These are phyloP conservation scores for Cucurbita pepo DNA, from an alignment of 306 rosid species.

Conservation along the genomic window DNA sequence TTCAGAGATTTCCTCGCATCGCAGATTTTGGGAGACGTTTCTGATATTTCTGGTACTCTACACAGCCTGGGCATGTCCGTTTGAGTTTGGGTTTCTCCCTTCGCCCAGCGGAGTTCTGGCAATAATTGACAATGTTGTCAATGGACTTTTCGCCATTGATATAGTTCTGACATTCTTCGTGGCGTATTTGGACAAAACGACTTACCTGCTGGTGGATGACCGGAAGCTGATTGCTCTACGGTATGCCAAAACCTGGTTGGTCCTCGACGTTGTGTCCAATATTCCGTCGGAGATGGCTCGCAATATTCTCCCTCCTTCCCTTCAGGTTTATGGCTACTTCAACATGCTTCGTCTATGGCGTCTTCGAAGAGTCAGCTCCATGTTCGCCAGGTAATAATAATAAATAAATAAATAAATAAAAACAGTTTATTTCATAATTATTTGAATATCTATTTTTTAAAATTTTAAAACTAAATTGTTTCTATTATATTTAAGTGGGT, in stretches of 20 bases:
- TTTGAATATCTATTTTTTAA: too few relatives aligned
- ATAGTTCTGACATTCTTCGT: constrained; percentile 57
- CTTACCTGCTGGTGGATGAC: constrained; percentile 37
- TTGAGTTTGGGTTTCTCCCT: constrained; percentile 62
- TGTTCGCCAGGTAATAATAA: constrained; percentile 45
- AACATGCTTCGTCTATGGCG: constrained; percentile 79
- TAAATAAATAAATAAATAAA: too few relatives aligned
- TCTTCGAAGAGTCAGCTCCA: constrained; percentile 50
- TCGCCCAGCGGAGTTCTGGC: constrained; percentile 13
- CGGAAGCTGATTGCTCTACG: constrained; percentile 31
- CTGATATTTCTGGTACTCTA: constrained; percentile 45
- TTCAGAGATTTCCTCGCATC: background rate
- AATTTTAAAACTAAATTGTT: too few relatives aligned
- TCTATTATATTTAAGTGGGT: too few relatives aligned
- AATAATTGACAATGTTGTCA: constrained; percentile 43
- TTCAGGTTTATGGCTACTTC: constrained; percentile 45
- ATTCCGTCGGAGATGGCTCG: constrained; percentile 42
- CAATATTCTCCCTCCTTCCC: constrained; percentile 11
- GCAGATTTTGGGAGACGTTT: constrained; percentile 47
- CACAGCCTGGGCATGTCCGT: constrained; percentile 70
- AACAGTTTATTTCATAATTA: too few relatives aligned
- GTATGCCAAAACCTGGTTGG: constrained; percentile 48
- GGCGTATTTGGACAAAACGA: constrained; percentile 44
- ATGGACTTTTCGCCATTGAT: constrained; percentile 39
- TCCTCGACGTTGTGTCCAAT: constrained; percentile 43